Percentiles rank a stretch among this genome's conserved stretches.
Evolutionary conservation across 2,329 filamentous ascomycete genomes (phyloP).

Genomic region (Talaromyces funiculosus): DNA sequence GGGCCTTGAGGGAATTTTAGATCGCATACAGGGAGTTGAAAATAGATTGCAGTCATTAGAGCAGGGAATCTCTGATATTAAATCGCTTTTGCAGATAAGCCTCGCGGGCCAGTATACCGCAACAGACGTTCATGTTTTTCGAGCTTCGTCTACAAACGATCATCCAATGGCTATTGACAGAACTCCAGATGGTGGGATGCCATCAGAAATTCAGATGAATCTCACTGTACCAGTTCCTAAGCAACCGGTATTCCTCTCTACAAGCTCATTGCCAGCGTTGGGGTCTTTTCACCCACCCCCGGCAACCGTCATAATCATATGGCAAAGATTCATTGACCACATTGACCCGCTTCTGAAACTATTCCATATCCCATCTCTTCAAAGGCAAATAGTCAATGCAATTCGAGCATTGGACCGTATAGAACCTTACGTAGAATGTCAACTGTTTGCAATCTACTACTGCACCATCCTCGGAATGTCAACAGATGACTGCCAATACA

Average conservation of each 20-base stretch:
- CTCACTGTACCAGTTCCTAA: background rate
- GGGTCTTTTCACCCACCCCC: background rate
- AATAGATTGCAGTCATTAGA: background rate
- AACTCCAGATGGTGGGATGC: background rate
- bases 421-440: background rate
- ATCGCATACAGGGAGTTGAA: background rate
- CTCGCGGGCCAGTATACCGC: background rate
- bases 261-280: background rate
- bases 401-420: background rate
- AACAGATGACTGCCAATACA: background rate
- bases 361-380: background rate
- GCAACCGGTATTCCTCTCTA: background rate
- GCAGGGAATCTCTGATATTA: background rate
- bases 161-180: too few species aligned
- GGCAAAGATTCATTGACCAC: conserved; percentile 6
- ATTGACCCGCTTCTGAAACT: conserved; percentile 3
- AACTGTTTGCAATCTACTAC: conserved; percentile 3
- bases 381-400: background rate
- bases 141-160: background rate
- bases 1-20: background rate
- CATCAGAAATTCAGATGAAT: too few species aligned
- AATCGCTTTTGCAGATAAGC: background rate
- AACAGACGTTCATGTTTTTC: background rate
- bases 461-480: background rate
- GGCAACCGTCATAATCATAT: background rate